Conservation (phyloP, 148 eudicot species). For the Camellia lanceoleosa region DNA sequence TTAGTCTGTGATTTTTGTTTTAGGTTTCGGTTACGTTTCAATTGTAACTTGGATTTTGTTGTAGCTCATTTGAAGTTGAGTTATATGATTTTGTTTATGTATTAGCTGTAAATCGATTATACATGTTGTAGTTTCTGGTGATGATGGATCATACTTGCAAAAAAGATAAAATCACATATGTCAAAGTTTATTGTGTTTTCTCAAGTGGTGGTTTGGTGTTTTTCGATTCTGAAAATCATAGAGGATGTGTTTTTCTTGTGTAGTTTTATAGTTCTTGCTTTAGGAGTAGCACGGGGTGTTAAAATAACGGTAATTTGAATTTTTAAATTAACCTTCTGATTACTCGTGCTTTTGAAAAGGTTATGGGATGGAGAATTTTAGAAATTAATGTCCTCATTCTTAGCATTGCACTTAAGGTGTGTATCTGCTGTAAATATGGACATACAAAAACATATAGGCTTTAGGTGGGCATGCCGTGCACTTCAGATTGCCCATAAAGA, state of each 20-base stretch:
- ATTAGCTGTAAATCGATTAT: background rate
- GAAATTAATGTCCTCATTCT: constrained; percentile 59
- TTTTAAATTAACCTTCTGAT: background rate
- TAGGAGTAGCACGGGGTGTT: background rate
- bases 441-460: constrained; percentile 47
- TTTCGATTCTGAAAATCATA: background rate
- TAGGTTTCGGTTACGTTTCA: background rate
- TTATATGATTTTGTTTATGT: background rate
- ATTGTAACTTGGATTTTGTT: background rate
- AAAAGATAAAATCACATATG: background rate
- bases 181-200: background rate
- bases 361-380: background rate
- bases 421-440: constrained; percentile 68
- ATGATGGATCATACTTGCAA: too few species aligned
- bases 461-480: constrained; percentile 50
- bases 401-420: constrained; percentile 44
- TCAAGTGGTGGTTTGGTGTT: background rate
- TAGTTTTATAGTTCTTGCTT: background rate
- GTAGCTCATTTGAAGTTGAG: background rate
- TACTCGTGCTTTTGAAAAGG: background rate
- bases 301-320: background rate
- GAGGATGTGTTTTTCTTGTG: background rate
- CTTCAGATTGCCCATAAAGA: constrained; percentile 14
- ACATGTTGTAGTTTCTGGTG: background rate
- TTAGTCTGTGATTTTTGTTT: background rate